phyloP scores from a whole-genome alignment of 768 basidiomycete species.

The Tremella yokohamensis region DNA sequence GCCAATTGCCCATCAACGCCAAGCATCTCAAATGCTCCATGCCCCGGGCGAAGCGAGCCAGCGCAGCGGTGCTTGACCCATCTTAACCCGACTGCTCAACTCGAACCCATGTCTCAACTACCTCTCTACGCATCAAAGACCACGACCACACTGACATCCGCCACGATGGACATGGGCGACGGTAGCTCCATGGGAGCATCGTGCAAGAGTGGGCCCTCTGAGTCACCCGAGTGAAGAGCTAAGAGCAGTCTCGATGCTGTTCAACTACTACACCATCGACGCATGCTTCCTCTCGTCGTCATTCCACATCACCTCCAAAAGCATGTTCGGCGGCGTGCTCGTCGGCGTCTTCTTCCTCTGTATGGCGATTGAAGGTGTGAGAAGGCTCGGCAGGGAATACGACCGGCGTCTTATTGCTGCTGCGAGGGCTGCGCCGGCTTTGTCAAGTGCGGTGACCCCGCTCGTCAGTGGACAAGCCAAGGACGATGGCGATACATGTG shows the following conservation, averaged over 20 bases:
- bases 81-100: no score
- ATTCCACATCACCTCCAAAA: constrained; percentile 45
- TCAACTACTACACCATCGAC: constrained; percentile 50
- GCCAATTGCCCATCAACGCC: no score
- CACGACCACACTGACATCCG: neutral
- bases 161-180: constrained; percentile 18
- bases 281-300: constrained; percentile 48
- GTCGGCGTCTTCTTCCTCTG: constrained; percentile 51
- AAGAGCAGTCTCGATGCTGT: constrained; percentile 44
- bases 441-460: no score
- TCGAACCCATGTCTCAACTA: no score
- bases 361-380: constrained; percentile 47
- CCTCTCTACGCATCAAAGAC: neutral
- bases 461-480: no score
- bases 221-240: constrained; percentile 1
- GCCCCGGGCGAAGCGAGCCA: no score
- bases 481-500: no score
- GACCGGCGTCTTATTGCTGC: constrained; percentile 39
- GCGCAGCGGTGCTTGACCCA: no score
- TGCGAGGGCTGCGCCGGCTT: constrained; percentile 1
- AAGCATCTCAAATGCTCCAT: no score
- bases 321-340: constrained; percentile 45
- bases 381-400: constrained; percentile 48
- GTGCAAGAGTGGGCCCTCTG: constrained; percentile 24
- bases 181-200: constrained; percentile 16